Conservation (phyloP, 768 basidiomycete species). For the Pleurotus giganteus region DNA sequence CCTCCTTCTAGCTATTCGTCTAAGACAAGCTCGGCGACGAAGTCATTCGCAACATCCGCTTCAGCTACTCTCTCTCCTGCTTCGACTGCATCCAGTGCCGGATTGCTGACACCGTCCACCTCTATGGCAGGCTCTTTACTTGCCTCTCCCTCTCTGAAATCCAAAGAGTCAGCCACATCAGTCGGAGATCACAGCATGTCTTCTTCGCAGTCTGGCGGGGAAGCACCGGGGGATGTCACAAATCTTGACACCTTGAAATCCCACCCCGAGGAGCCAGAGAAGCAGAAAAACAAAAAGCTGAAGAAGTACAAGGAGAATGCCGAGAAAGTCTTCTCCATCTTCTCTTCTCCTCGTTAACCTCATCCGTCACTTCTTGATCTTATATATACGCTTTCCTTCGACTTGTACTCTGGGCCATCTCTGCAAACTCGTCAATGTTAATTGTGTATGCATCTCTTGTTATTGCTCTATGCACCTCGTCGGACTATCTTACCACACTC, state of each 20-base stretch:
- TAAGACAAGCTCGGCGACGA: constrained; percentile 34
- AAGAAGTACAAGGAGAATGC: constrained; percentile 88
- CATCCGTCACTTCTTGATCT: constrained; percentile 17
- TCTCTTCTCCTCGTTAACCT: constrained; percentile 65
- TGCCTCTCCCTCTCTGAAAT: constrained; percentile 69
- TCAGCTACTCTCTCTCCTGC: constrained; percentile 46
- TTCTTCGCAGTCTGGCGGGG: constrained; percentile 57
- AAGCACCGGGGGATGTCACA: constrained; percentile 27
- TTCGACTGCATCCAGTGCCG: constrained; percentile 36
- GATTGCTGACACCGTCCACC: constrained; percentile 63
- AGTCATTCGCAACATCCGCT: constrained; percentile 38
- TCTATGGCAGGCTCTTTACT: constrained; percentile 45
- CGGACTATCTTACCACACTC: constrained; percentile 27
- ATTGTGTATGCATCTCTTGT: constrained; percentile 17
- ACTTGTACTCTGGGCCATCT: constrained; percentile 8
- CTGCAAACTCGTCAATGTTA: constrained; percentile 12
- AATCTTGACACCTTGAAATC: constrained; percentile 22
- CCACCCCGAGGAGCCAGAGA: constrained; percentile 48
- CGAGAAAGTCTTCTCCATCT: constrained; percentile 81
- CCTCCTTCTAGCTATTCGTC: constrained; percentile 47
- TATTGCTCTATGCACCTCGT: constrained; percentile 17
- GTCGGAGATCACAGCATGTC: constrained; percentile 70
- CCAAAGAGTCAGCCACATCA: constrained; percentile 76
- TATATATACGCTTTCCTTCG: constrained; percentile 10
- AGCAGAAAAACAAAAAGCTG: constrained; percentile 69